Evolutionary conservation across 805 yeast genomes (phyloP).

Genomic region (Ogataea sp.): DNA sequence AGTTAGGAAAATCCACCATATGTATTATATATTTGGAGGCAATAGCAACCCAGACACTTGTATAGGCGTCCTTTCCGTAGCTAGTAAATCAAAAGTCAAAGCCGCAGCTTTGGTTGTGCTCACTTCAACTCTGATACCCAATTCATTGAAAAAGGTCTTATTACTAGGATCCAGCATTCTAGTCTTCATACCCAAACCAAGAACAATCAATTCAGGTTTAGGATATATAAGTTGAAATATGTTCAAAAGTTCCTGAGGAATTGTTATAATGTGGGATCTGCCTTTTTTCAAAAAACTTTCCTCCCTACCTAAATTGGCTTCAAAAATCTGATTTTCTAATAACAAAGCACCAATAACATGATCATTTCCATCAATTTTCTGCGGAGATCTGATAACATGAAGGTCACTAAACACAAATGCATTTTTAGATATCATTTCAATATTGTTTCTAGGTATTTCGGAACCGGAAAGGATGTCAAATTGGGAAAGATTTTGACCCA

Average conservation of each 20-base stretch:
- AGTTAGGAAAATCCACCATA: too few species aligned
- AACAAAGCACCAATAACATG: constrained; percentile 39
- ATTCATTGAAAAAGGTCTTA: constrained; percentile 34
- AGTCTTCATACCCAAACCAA: constrained; percentile 62
- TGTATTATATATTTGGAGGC: constrained; percentile 42
- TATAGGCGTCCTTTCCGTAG: constrained; percentile 65
- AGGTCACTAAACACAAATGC: constrained; percentile 42
- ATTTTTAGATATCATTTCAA: constrained; percentile 41
- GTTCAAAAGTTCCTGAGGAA: constrained; percentile 35
- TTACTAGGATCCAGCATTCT: constrained; percentile 56
- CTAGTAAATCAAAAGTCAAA: constrained; percentile 61
- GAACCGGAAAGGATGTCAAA: constrained; percentile 37
- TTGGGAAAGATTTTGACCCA: constrained; percentile 30
- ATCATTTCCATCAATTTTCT: constrained; percentile 17
- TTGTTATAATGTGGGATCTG: constrained; percentile 40
- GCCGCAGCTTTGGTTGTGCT: constrained; percentile 64
- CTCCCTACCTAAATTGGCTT: constrained; percentile 44
- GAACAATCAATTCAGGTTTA: constrained; percentile 64
- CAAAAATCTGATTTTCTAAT: constrained; percentile 52
- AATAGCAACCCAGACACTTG: constrained; percentile 67
- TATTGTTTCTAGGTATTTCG: constrained; percentile 38
- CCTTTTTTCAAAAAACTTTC: constrained; percentile 2
- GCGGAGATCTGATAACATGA: neutral
- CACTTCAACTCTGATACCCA: constrained; percentile 67
- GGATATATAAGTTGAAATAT: constrained; percentile 56